Conservation (phyloP, 2,329 filamentous ascomycete genomes). For the Phoma sp. region DNA sequence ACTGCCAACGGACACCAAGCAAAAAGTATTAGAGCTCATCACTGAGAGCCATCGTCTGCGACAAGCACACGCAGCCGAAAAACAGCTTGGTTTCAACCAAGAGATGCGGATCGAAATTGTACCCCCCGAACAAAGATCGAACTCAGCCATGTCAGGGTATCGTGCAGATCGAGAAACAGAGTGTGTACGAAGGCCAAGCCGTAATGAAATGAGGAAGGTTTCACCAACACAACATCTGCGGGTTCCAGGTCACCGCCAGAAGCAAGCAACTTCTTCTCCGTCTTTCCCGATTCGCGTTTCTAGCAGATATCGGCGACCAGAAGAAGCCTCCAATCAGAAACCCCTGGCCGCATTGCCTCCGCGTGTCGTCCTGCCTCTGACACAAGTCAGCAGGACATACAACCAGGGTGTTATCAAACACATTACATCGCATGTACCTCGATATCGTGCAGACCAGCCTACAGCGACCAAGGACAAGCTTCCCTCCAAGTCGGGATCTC, state of each 20-base stretch:
- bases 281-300: background rate
- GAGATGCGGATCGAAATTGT: background rate
- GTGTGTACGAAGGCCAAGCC: background rate
- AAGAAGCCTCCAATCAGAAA: background rate
- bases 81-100: background rate
- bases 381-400: background rate
- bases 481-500: background rate
- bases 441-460: background rate
- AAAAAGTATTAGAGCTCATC: background rate
- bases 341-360: background rate
- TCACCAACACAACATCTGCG: background rate
- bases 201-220: background rate
- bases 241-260: background rate
- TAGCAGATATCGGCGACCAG: background rate
- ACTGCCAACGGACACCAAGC: background rate
- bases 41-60: background rate
- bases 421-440: background rate
- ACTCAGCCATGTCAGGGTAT: constrained; percentile 8
- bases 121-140: background rate
- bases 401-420: background rate
- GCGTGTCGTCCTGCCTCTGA: background rate
- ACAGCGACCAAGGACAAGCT: background rate
- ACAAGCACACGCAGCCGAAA: background rate
- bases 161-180: constrained; percentile 6
- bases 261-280: background rate